Conservation (phyloP, 345 rosid species). For the Pistacia integerrima region DNA sequence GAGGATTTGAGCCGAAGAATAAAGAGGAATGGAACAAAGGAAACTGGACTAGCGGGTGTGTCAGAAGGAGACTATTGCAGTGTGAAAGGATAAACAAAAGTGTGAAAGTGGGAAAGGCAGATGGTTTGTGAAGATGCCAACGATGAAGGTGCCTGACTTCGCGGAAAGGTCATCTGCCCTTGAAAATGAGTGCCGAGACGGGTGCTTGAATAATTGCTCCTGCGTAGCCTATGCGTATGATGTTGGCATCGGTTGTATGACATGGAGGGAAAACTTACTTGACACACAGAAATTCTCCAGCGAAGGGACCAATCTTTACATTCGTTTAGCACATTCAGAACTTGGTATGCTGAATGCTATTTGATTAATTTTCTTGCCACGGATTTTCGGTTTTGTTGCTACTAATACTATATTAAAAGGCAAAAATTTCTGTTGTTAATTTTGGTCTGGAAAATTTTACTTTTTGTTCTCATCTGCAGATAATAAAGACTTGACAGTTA, state of each 20-base stretch:
- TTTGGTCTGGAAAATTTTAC: background rate
- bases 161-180: conserved; percentile 20
- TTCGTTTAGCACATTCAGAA: conserved; percentile 48
- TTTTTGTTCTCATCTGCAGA: conserved; percentile 10
- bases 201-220: conserved; percentile 51
- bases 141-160: conserved; percentile 46
- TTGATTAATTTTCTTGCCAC: background rate
- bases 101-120: conserved; percentile 30
- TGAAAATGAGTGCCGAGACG: conserved; percentile 31
- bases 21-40: conserved; percentile 38
- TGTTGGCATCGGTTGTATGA: conserved; percentile 43
- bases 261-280: conserved; percentile 43
- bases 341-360: conserved; percentile 10
- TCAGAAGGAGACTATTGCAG: conserved; percentile 32
- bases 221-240: conserved; percentile 56
- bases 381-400: background rate
- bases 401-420: background rate
- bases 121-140: conserved; percentile 42
- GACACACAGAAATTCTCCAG: conserved; percentile 36
- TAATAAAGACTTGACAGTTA: background rate
- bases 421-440: background rate
- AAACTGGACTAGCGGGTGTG: conserved; percentile 54
- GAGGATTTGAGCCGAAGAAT: conserved; percentile 51
- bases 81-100: conserved; percentile 32
- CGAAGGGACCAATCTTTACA: conserved; percentile 40